Evolutionary conservation across 139 green algal species (phyloP).

Genomic region (Spirogloea muscicola): DNA sequence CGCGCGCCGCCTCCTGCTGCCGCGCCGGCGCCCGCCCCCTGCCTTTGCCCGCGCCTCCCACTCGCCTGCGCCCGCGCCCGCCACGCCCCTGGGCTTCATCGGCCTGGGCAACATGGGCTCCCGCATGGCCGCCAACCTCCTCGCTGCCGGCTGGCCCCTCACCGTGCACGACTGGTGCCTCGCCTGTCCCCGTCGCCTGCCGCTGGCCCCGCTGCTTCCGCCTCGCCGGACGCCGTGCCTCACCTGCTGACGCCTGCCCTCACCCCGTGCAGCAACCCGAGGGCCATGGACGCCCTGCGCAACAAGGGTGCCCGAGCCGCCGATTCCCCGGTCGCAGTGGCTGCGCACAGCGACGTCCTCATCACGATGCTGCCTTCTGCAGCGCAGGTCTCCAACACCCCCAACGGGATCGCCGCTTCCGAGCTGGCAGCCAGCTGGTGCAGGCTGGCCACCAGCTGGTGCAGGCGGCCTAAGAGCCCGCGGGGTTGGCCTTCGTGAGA

Average conservation of each 20-base stretch:
- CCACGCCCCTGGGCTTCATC: conserved; percentile 47
- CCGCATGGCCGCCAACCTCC: conserved; percentile 39
- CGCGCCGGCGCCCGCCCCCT: too few relatives aligned
- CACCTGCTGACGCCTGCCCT: too few relatives aligned
- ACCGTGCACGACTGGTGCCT: conserved; percentile 31
- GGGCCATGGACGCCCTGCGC: background rate
- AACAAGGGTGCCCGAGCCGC: background rate
- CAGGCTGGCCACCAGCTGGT: too few relatives aligned
- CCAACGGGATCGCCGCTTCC: too few relatives aligned
- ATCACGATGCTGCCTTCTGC: conserved; percentile 53
- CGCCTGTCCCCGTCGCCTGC: too few relatives aligned
- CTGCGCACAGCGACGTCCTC: conserved; percentile 30
- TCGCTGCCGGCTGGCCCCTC: conserved; percentile 7
- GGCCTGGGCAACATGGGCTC: conserved; percentile 45
- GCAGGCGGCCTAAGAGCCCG: too few relatives aligned
- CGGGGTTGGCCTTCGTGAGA: too few relatives aligned
- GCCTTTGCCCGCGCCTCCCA: too few relatives aligned
- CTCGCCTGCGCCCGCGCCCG: too few relatives aligned
- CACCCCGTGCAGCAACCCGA: background rate
- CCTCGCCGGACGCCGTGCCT: conserved; percentile 19
- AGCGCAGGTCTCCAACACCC: conserved; percentile 5
- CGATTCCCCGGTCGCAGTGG: conserved; percentile 16
- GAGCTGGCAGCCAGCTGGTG: too few relatives aligned
- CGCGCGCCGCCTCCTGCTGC: too few relatives aligned
- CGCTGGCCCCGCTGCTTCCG: too few relatives aligned